Conservation (phyloP, 2,329 filamentous ascomycete species). For the Tolypocladium capitatum region DNA sequence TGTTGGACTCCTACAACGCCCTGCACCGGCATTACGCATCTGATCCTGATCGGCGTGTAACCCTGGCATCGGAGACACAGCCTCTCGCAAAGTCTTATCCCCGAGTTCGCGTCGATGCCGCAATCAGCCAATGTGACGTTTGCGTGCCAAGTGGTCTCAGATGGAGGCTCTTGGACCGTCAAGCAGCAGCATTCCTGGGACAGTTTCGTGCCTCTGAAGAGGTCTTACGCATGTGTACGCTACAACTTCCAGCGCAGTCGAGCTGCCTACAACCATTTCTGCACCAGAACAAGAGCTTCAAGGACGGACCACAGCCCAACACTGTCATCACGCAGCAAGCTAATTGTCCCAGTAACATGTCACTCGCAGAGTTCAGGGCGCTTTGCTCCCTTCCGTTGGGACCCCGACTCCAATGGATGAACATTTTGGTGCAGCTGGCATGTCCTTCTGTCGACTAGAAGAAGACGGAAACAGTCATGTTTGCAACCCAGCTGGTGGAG, state of each 20-base stretch:
- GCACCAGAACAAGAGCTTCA: no score
- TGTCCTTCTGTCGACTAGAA: slow-evolving; percentile 35
- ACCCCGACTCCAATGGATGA: slow-evolving; percentile 37
- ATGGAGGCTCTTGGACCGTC: not conserved
- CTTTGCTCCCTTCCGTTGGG: slow-evolving; percentile 37
- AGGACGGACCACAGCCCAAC: slow-evolving; percentile 28
- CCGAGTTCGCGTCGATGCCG: not conserved
- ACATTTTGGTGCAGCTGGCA: slow-evolving; percentile 37
- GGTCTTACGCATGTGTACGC: not conserved
- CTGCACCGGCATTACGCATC: not conserved
- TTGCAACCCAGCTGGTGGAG: slow-evolving; percentile 35
- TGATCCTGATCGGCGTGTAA: not conserved
- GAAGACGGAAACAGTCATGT: slow-evolving; percentile 29
- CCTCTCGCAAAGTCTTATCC: not conserved
- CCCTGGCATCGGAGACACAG: not conserved
- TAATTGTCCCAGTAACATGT: slow-evolving; percentile 31
- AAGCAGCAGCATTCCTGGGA: not conserved
- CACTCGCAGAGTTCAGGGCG: slow-evolving; percentile 38
- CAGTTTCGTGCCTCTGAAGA: not conserved
- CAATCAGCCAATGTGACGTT: not conserved
- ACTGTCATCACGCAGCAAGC: slow-evolving; percentile 34
- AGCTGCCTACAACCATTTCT: not conserved
- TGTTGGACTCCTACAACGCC: not conserved
- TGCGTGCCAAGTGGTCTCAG: not conserved
- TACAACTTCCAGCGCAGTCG: not conserved